These are phyloP conservation scores for Polyporus tsugae DNA, from an alignment of 1,284 basidiomycete genomes.

Conservation along the genomic window DNA sequence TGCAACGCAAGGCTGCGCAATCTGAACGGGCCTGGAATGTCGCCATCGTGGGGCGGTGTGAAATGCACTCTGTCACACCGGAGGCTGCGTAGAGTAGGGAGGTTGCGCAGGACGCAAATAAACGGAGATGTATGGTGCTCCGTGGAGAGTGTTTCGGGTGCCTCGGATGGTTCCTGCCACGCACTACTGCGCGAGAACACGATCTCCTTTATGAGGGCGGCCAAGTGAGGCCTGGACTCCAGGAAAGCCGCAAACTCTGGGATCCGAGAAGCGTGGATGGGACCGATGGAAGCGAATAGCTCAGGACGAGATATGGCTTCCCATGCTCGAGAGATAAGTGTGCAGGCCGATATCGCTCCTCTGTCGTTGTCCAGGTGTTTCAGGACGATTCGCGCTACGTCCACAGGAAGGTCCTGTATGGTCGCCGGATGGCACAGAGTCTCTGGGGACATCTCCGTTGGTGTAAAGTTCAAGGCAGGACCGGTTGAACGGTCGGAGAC, in stretches of 20 bases:
- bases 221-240: background rate
- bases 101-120: background rate
- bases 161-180: conserved; percentile 4
- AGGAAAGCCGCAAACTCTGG: background rate
- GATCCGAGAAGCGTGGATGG: conserved; percentile 1
- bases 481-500: background rate
- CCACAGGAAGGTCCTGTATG: background rate
- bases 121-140: background rate
- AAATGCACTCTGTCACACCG: background rate
- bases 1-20: background rate
- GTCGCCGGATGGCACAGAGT: background rate
- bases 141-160: conserved; percentile 1
- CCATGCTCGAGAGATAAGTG: conserved; percentile 8
- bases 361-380: background rate
- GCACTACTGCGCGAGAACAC: background rate
- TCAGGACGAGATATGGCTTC: conserved; percentile 1
- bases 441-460: background rate
- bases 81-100: background rate
- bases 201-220: background rate
- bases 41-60: background rate
- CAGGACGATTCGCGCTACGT: conserved; percentile 2
- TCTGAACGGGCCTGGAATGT: background rate
- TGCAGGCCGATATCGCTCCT: conserved; percentile 1
- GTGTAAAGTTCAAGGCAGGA: background rate
- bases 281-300: conserved; percentile 4